phyloP scores from a whole-genome alignment of 768 basidiomycete species.

The Trametopsis cervina region DNA sequence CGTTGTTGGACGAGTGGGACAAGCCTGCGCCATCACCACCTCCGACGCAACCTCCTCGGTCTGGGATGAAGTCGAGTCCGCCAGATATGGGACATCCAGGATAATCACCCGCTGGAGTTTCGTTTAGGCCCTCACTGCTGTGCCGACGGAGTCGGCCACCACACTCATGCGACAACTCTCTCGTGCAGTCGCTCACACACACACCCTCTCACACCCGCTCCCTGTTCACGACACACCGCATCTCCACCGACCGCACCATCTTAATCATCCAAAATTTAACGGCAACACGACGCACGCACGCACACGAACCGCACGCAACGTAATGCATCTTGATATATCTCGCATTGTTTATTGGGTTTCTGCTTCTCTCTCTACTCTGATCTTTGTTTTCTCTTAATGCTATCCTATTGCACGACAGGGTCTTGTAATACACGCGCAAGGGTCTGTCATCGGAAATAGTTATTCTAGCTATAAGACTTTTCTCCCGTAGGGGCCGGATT shows the following conservation, averaged over 20 bases:
- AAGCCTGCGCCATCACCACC: slow-evolving; percentile 21
- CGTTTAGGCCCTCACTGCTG: too few relatives aligned
- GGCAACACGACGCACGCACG: slow-evolving; percentile 13
- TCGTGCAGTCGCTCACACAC: too few relatives aligned
- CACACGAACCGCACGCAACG: slow-evolving; percentile 13
- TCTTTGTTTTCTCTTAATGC: neutral
- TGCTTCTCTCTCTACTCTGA: neutral
- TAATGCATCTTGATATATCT: slow-evolving; percentile 1
- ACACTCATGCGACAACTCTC: too few relatives aligned
- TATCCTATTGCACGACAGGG: slow-evolving; percentile 11
- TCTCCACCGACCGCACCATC: too few relatives aligned
- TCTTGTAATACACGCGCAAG: slow-evolving; percentile 15
- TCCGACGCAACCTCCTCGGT: neutral
- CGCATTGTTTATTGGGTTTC: too few relatives aligned
- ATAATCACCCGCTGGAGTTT: neutral
- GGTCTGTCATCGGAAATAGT: slow-evolving; percentile 3
- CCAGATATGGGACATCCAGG: neutral
- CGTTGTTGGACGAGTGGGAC: slow-evolving; percentile 66
- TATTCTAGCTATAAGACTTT: neutral
- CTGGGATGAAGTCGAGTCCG: slow-evolving; percentile 5
- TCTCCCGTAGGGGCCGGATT: slow-evolving; percentile 1
- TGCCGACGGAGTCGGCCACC: neutral
- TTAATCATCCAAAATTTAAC: slow-evolving; percentile 9
- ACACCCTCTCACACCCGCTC: neutral
- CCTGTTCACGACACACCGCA: slow-evolving; percentile 4